Evolutionary conservation across 345 rosid genomes (phyloP).

Genomic region (Eucalyptus sp.): DNA sequence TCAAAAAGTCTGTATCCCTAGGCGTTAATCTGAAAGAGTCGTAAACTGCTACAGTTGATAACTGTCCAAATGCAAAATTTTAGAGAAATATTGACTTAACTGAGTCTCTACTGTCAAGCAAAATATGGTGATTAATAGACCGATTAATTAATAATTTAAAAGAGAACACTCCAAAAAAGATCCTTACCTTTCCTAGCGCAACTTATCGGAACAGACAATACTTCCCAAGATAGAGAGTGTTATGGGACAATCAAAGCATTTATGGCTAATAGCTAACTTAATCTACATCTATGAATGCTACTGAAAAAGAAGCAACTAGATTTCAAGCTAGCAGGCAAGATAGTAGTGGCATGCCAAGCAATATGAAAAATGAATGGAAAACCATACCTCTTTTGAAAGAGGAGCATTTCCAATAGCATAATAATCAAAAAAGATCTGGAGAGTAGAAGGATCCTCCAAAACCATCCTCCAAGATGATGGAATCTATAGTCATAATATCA

Average conservation of each 20-base stretch:
- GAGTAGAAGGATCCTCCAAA: slow-evolving; percentile 85
- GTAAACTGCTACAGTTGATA: background rate
- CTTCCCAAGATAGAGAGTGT: background rate
- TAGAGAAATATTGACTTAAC: background rate
- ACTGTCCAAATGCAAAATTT: background rate
- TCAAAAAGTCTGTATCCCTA: background rate
- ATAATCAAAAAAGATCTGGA: slow-evolving; percentile 94
- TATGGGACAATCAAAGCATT: background rate
- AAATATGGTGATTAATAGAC: background rate
- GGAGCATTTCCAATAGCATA: slow-evolving; percentile 67
- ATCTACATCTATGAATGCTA: background rate
- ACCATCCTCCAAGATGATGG: slow-evolving; percentile 85
- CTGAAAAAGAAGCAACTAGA: background rate
- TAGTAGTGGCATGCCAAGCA: background rate
- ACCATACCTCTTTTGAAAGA: slow-evolving; percentile 88
- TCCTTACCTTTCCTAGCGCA: background rate
- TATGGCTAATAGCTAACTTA: background rate
- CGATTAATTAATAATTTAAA: background rate
- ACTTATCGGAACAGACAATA: background rate
- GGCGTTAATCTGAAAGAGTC: background rate
- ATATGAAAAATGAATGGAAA: background rate
- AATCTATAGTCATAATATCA: slow-evolving; percentile 31
- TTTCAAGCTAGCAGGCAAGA: background rate
- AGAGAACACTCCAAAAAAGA: background rate
- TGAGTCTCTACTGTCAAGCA: background rate